phyloP scores from a whole-genome alignment of 441 rosid genomes.

The Gossypium lobatum region DNA sequence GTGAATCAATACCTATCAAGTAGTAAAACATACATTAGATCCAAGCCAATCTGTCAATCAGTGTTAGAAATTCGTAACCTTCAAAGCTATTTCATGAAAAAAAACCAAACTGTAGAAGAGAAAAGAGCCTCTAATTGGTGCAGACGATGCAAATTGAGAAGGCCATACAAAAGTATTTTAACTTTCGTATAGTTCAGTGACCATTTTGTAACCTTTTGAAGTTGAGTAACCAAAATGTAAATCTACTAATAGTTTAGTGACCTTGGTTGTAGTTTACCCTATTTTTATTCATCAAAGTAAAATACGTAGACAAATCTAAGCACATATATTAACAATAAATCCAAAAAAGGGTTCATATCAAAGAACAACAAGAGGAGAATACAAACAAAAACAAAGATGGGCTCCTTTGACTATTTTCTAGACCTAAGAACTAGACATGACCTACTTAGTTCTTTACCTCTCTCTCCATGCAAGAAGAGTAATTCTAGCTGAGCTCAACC shows the following conservation, averaged over 20 bases:
- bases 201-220: background rate
- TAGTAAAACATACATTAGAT: background rate
- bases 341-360: background rate
- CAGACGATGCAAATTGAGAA: background rate
- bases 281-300: background rate
- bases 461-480: background rate
- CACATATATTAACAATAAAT: constrained; percentile 3
- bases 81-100: background rate
- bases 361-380: background rate
- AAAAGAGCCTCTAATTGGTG: background rate
- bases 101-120: background rate
- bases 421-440: background rate
- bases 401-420: background rate
- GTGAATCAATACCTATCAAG: background rate
- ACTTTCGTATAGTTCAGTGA: background rate
- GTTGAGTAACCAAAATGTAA: background rate
- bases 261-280: background rate
- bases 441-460: background rate
- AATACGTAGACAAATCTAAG: background rate
- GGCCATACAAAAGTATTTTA: background rate
- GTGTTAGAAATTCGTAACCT: background rate
- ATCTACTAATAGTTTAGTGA: background rate
- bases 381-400: background rate
- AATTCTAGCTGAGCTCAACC: background rate
- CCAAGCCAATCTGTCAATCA: background rate